A percentile compares a stretch with the other conserved stretches of the same genome.
Evolutionary conservation across 2,329 filamentous ascomycete species (phyloP).

Genomic region (Calonectria hongkongensis): DNA sequence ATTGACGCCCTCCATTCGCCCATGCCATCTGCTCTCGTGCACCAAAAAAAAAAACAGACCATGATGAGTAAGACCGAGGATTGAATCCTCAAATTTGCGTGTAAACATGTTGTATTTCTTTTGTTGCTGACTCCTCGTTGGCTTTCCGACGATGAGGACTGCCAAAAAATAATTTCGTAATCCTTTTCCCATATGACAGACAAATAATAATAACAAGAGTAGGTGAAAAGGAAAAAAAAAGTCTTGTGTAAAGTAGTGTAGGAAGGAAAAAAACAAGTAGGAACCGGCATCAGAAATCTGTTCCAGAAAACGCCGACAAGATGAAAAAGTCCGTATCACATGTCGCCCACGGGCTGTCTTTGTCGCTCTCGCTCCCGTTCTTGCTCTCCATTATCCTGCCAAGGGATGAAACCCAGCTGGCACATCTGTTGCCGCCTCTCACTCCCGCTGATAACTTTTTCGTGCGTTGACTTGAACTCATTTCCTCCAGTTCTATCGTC

Average conservation of each 20-base stretch:
- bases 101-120: conserved; percentile 43
- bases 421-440: conserved; percentile 25
- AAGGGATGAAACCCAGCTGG: background rate
- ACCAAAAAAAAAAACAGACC: conserved; percentile 4
- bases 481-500: conserved; percentile 62
- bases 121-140: conserved; percentile 33
- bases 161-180: conserved; percentile 31
- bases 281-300: conserved; percentile 26
- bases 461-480: conserved; percentile 40
- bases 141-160: conserved; percentile 26
- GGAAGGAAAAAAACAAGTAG: conserved; percentile 24
- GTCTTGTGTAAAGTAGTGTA: conserved; percentile 34
- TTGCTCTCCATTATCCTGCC: conserved; percentile 28
- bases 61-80: conserved; percentile 7
- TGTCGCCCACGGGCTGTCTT: conserved; percentile 30
- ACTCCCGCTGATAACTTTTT: conserved; percentile 33
- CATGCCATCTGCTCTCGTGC: background rate
- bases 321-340: conserved; percentile 31
- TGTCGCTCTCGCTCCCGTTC: conserved; percentile 28
- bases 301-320: conserved; percentile 33
- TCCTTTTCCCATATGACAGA: conserved; percentile 35
- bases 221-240: conserved; percentile 26
- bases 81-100: conserved; percentile 12
- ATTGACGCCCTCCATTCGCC: background rate
- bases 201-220: conserved; percentile 39